Conservation (phyloP, 2,329 filamentous ascomycete genomes). For the Lachnellula willkommii region DNA sequence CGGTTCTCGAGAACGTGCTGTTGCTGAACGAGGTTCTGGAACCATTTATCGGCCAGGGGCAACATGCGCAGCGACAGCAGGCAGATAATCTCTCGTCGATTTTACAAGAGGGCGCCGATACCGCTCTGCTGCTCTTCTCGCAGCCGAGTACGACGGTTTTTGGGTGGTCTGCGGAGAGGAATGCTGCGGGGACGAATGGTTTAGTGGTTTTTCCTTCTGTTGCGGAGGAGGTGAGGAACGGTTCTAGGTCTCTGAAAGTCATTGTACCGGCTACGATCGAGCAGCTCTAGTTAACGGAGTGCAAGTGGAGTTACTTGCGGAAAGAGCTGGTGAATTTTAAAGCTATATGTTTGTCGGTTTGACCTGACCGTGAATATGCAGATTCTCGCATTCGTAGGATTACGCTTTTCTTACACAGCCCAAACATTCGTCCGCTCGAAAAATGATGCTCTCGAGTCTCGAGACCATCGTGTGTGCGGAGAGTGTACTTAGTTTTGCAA, state of each 20-base stretch:
- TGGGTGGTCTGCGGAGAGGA: neutral
- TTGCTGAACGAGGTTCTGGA: neutral
- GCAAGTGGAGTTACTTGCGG: too few relatives aligned
- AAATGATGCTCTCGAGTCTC: too few relatives aligned
- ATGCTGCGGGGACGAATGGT: neutral
- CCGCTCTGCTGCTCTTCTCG: conserved; percentile 6
- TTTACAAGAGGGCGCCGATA: conserved; percentile 2
- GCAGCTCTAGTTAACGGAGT: neutral
- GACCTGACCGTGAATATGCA: too few relatives aligned
- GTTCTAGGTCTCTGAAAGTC: neutral
- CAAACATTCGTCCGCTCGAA: too few relatives aligned
- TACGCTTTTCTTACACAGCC: too few relatives aligned
- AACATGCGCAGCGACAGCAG: neutral
- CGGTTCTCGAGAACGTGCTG: neutral
- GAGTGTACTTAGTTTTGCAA: too few relatives aligned
- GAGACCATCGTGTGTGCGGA: too few relatives aligned
- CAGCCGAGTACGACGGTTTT: conserved; percentile 5
- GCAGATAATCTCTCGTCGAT: conserved; percentile 8
- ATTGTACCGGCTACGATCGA: neutral
- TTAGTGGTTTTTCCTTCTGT: neutral
- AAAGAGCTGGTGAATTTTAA: too few relatives aligned
- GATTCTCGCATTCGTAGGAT: too few relatives aligned
- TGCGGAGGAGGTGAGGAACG: neutral
- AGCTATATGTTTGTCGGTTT: too few relatives aligned
- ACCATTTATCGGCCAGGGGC: neutral